Percentiles rank a stretch among this genome's conserved stretches.
Evolutionary conservation across 2,329 filamentous ascomycete genomes (phyloP).

Genomic region (Fusarium nelsonii): DNA sequence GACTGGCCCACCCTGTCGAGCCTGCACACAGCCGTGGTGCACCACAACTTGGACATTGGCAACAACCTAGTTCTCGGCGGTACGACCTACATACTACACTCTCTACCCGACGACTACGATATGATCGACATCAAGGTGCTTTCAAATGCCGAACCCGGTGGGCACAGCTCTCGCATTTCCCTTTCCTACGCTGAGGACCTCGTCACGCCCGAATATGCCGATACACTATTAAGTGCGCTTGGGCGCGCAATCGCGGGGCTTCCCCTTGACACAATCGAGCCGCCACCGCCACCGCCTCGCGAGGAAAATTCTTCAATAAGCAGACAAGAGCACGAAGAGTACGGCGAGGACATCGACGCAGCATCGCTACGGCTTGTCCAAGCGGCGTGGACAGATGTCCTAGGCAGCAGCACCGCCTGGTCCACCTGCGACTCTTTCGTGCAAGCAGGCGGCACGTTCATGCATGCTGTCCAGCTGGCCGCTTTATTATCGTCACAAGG

Average conservation of each 20-base stretch:
- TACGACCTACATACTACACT: slow-evolving; percentile 10
- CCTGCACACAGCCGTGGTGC: slow-evolving; percentile 14
- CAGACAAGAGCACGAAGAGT: slow-evolving; percentile 11
- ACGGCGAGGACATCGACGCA: slow-evolving; percentile 11
- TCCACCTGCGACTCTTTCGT: slow-evolving; percentile 9
- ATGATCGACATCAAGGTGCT: slow-evolving; percentile 14
- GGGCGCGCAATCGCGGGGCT: slow-evolving; percentile 14
- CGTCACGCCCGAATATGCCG: slow-evolving; percentile 15
- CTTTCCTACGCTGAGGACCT: slow-evolving; percentile 12
- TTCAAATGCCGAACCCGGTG: slow-evolving; percentile 15
- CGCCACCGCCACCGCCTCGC: slow-evolving; percentile 3
- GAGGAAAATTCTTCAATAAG: slow-evolving; percentile 5
- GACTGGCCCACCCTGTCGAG: slow-evolving; percentile 9
- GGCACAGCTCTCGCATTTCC: slow-evolving; percentile 16
- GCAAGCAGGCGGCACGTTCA: slow-evolving; percentile 14
- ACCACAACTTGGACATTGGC: slow-evolving; percentile 16
- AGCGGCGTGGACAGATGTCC: slow-evolving; percentile 12
- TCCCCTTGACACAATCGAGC: slow-evolving; percentile 12
- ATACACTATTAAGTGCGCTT: slow-evolving; percentile 14
- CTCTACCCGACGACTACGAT: slow-evolving; percentile 13
- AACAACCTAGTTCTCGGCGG: slow-evolving; percentile 7
- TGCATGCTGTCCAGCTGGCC: slow-evolving; percentile 12
- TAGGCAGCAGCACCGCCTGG: slow-evolving; percentile 14
- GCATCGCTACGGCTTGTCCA: slow-evolving; percentile 7
- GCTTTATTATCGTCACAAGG: slow-evolving; percentile 12